phyloP scores from a whole-genome alignment of 2,329 filamentous ascomycete species.

The Botryotinia calthae region DNA sequence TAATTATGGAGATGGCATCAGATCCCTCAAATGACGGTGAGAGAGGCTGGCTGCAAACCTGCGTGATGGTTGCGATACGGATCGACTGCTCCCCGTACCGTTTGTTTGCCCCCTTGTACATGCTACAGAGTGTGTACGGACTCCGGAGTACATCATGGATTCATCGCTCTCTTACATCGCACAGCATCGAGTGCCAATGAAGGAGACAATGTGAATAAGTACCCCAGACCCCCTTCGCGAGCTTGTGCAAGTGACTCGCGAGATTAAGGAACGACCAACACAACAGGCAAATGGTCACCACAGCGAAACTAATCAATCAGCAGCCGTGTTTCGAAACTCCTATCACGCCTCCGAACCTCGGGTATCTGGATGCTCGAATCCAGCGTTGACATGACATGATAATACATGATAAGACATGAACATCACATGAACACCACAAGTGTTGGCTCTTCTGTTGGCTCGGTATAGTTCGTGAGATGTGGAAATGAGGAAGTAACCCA shows the following conservation, averaged over 20 bases:
- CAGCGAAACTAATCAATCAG: not conserved
- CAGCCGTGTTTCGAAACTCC: not conserved
- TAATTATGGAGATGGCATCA: conserved; percentile 4
- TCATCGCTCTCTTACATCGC: not conserved
- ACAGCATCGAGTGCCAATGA: not conserved
- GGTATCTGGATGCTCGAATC: conserved; percentile 1
- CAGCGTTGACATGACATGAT: conserved; percentile 8
- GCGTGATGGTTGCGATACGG: not conserved
- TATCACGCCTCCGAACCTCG: not conserved
- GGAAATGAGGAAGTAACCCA: not conserved
- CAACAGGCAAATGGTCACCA: not conserved
- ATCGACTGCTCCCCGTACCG: conserved; percentile 7
- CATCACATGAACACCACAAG: conserved; percentile 9
- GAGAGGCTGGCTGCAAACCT: not conserved
- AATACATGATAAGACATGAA: not conserved
- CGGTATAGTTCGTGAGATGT: conserved; percentile 7
- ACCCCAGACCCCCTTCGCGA: not conserved
- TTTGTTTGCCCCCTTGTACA: not conserved
- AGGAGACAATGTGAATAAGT: not conserved
- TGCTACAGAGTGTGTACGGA: not conserved
- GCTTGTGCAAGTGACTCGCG: not conserved
- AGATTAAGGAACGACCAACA: conserved; percentile 5
- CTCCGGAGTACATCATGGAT: not conserved
- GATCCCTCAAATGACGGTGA: conserved; percentile 9
- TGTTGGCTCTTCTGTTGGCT: conserved; percentile 5